Percentiles rank a stretch among this genome's conserved stretches.
These are phyloP conservation scores for Hypericum perforatum DNA, from an alignment of 345 rosid genomes.

Conservation along the genomic window DNA sequence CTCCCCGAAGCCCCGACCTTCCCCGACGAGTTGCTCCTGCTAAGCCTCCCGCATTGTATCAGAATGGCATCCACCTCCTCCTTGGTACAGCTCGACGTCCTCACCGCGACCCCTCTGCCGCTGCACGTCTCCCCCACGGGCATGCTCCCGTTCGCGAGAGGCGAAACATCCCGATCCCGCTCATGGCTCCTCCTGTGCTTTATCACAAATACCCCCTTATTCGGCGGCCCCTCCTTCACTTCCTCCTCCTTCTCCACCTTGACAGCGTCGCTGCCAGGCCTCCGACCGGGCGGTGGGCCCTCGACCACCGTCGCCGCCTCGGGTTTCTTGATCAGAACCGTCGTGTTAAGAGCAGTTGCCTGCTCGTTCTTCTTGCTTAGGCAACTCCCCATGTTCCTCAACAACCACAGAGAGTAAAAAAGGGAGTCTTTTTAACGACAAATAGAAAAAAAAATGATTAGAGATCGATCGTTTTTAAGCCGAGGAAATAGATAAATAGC, in stretches of 20 bases:
- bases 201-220: slow-evolving; percentile 67
- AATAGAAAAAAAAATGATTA: neutral
- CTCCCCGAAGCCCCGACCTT: slow-evolving; percentile 29
- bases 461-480: neutral
- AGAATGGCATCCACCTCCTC: slow-evolving; percentile 93
- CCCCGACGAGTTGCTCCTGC: slow-evolving; percentile 64
- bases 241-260: neutral
- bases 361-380: slow-evolving; percentile 38
- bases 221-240: slow-evolving; percentile 17
- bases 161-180: slow-evolving; percentile 22
- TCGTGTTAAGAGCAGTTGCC: slow-evolving; percentile 8
- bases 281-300: slow-evolving; percentile 6
- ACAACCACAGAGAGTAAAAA: neutral
- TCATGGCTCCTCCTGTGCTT: slow-evolving; percentile 84
- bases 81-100: slow-evolving; percentile 53
- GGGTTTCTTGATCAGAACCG: slow-evolving; percentile 9
- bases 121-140: neutral
- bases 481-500: neutral
- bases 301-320: slow-evolving; percentile 6
- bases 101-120: slow-evolving; percentile 15
- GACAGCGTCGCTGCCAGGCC: neutral
- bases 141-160: slow-evolving; percentile 15
- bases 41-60: slow-evolving; percentile 85
- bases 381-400: slow-evolving; percentile 49
- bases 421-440: neutral